A percentile compares a stretch with the other conserved stretches of the same genome.
Conservation (phyloP, 2,329 filamentous ascomycete species). For the Trichothecium roseum region DNA sequence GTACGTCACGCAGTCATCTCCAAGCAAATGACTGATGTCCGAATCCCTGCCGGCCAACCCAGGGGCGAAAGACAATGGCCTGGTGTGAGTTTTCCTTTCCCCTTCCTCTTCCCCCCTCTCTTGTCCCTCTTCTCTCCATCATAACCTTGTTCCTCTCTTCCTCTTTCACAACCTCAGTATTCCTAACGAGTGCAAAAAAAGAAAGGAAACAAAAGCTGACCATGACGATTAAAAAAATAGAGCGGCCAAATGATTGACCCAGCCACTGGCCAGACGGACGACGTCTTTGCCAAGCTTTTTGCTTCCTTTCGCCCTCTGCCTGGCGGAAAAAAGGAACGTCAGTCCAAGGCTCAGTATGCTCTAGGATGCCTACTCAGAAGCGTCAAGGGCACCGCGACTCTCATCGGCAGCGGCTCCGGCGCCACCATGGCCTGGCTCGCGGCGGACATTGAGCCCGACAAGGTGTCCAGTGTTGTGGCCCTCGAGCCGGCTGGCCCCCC, state of each 20-base stretch:
- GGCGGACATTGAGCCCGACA: conserved; percentile 34
- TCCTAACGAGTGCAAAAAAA: no score
- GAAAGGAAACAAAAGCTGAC: neutral
- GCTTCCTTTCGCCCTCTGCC: conserved; percentile 27
- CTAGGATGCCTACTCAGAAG: conserved; percentile 30
- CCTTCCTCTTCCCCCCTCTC: no score
- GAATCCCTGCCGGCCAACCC: conserved; percentile 11
- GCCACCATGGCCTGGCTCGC: conserved; percentile 34
- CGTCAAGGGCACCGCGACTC: conserved; percentile 25
- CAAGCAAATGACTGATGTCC: conserved; percentile 3
- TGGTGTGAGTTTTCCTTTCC: conserved; percentile 4
- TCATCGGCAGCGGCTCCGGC: conserved; percentile 41
- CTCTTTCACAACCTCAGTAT: no score
- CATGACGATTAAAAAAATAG: conserved; percentile 8
- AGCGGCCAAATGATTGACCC: conserved; percentile 29
- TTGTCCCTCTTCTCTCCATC: no score
- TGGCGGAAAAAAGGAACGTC: conserved; percentile 16
- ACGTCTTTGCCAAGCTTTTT: conserved; percentile 36
- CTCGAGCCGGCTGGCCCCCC: conserved; percentile 45
- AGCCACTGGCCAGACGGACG: neutral
- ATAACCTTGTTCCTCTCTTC: no score
- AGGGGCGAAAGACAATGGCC: conserved; percentile 10
- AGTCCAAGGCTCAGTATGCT: conserved; percentile 20
- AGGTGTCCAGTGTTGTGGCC: conserved; percentile 36
- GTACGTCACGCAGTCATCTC: no score